These are phyloP conservation scores for Wickerhamomyces strasburgensis DNA, from an alignment of 805 yeast genomes.

Conservation along the genomic window DNA sequence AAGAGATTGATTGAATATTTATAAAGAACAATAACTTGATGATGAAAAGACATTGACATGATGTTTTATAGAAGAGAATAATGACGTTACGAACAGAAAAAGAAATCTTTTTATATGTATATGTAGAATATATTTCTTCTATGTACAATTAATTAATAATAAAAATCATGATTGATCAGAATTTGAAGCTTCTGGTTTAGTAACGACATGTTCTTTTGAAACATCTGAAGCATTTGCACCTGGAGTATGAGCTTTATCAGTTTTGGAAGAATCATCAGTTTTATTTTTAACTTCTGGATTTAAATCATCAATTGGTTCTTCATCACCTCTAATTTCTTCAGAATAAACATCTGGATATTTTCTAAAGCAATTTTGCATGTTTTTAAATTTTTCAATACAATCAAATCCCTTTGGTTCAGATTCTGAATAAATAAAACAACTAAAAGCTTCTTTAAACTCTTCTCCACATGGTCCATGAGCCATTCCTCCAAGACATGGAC, in stretches of 20 bases:
- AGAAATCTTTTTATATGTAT: too few species aligned
- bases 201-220: slow-evolving; percentile 11
- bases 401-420: slow-evolving; percentile 96
- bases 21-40: neutral
- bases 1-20: slow-evolving; percentile 13
- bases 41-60: too few species aligned
- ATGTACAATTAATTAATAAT: neutral
- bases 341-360: slow-evolving; percentile 88
- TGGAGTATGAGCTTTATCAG: slow-evolving; percentile 11
- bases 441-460: slow-evolving; percentile 89
- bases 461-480: slow-evolving; percentile 98
- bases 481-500: slow-evolving; percentile 99
- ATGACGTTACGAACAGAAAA: too few species aligned
- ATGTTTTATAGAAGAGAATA: too few species aligned
- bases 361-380: slow-evolving; percentile 93
- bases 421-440: slow-evolving; percentile 91
- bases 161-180: slow-evolving; percentile 1
- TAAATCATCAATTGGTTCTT: slow-evolving; percentile 33
- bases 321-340: slow-evolving; percentile 84
- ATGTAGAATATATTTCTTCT: neutral
- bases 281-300: slow-evolving; percentile 15
- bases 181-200: too few species aligned
- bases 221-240: slow-evolving; percentile 11
- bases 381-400: slow-evolving; percentile 84
- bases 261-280: slow-evolving; percentile 13